Conservation (phyloP, 257 asterid species). For the Rhazya stricta region DNA sequence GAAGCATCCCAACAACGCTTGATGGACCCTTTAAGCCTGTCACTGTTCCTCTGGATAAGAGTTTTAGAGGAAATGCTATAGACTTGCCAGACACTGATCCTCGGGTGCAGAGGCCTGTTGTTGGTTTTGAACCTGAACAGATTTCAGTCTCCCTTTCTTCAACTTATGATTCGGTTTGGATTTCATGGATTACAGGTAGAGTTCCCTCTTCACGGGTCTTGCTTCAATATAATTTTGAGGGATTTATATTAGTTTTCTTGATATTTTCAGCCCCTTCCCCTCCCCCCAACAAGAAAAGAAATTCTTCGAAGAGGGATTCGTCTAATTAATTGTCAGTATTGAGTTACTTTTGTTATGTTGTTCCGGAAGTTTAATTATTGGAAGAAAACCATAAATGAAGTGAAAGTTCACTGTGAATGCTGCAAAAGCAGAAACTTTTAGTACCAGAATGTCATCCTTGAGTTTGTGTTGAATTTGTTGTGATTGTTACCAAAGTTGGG, state of each 20-base stretch:
- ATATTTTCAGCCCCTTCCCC: background rate
- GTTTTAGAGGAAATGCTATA: conserved; percentile 68
- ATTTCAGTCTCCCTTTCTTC: conserved; percentile 81
- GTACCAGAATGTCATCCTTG: background rate
- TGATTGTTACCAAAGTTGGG: background rate
- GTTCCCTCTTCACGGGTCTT: background rate
- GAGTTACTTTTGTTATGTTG: background rate
- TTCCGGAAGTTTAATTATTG: background rate
- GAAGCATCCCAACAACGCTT: conserved; percentile 64
- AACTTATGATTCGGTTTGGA: conserved; percentile 66
- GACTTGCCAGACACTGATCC: conserved; percentile 87
- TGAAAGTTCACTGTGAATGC: background rate
- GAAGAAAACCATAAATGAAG: background rate
- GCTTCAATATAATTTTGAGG: background rate
- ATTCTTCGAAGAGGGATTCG: background rate
- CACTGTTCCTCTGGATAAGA: conserved; percentile 58
- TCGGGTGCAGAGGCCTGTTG: conserved; percentile 59
- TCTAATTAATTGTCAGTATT: background rate
- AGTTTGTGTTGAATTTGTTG: conserved; percentile 11
- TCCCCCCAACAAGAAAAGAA: background rate
- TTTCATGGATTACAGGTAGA: conserved; percentile 93
- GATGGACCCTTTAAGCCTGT: conserved; percentile 88
- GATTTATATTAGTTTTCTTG: background rate
- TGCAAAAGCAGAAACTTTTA: background rate
- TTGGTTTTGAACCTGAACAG: conserved; percentile 80